phyloP scores from a whole-genome alignment of 2,329 filamentous ascomycete species.

The Verticillium nubilum region DNA sequence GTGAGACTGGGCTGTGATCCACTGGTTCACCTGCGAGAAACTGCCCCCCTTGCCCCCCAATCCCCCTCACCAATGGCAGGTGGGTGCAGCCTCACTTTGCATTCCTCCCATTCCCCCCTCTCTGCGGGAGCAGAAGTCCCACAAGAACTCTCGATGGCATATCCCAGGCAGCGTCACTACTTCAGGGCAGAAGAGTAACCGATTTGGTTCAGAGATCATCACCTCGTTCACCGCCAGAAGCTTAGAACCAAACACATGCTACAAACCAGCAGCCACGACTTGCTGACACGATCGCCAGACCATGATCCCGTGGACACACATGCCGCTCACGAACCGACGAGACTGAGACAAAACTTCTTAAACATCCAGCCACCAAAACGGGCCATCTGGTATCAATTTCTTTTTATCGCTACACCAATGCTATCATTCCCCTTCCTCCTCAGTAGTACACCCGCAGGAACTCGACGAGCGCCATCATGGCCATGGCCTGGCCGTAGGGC shows the following conservation, averaged over 20 bases:
- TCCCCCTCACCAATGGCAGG: neutral
- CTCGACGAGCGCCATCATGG: conserved; percentile 75
- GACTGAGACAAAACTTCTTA: neutral
- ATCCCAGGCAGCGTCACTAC: too few relatives aligned
- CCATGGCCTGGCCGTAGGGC: conserved; percentile 83
- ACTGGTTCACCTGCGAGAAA: neutral
- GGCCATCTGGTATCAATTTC: neutral
- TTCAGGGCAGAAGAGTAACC: neutral
- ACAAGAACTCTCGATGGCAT: neutral
- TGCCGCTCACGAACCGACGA: neutral
- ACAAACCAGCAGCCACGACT: neutral
- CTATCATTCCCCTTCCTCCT: neutral
- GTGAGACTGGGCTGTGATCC: neutral
- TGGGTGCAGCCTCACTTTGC: neutral
- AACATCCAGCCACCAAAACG: neutral
- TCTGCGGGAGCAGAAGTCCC: neutral
- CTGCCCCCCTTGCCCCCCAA: neutral
- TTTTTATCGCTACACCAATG: neutral
- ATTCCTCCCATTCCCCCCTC: too few relatives aligned
- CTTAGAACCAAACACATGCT: neutral
- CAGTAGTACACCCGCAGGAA: conserved; percentile 50
- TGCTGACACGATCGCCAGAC: neutral
- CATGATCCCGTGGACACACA: neutral
- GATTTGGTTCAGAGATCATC: too few relatives aligned
- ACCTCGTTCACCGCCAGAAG: neutral